Evolutionary conservation across 306 rosid species (phyloP).

Genomic region (Vachellia pachyceras): DNA sequence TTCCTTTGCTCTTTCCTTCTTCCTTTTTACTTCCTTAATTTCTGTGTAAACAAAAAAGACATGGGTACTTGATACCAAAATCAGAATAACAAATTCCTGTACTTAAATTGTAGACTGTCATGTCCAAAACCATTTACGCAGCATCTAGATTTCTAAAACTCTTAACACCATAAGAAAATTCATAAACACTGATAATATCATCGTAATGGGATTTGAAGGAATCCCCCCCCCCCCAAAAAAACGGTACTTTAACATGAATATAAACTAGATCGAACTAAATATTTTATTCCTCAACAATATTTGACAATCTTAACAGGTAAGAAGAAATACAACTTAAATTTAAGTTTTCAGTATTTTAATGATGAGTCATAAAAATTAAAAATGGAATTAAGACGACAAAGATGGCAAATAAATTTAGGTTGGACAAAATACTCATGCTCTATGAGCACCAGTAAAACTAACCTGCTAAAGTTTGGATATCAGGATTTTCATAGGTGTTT

Average conservation of each 20-base stretch:
- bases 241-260: background rate
- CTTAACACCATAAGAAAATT: background rate
- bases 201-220: constrained; percentile 3
- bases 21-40: constrained; percentile 82
- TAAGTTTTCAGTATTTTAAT: too few species aligned
- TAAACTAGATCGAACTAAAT: constrained; percentile 13
- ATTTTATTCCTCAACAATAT: constrained; percentile 28
- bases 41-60: constrained; percentile 50
- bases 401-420: too few species aligned
- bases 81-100: constrained; percentile 8
- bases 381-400: too few species aligned
- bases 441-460: too few species aligned
- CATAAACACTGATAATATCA: constrained; percentile 13
- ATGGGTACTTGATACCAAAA: constrained; percentile 12
- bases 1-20: constrained; percentile 88
- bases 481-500: too few species aligned
- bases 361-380: too few species aligned
- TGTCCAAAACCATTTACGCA: constrained; percentile 26
- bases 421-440: too few species aligned
- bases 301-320: constrained; percentile 2
- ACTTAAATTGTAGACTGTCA: background rate
- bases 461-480: too few species aligned
- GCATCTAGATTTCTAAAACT: constrained; percentile 19
- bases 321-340: background rate
- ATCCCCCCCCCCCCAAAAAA: background rate